These are phyloP conservation scores for Agaricus subrufescens DNA, from an alignment of 768 basidiomycete species.

Conservation along the genomic window DNA sequence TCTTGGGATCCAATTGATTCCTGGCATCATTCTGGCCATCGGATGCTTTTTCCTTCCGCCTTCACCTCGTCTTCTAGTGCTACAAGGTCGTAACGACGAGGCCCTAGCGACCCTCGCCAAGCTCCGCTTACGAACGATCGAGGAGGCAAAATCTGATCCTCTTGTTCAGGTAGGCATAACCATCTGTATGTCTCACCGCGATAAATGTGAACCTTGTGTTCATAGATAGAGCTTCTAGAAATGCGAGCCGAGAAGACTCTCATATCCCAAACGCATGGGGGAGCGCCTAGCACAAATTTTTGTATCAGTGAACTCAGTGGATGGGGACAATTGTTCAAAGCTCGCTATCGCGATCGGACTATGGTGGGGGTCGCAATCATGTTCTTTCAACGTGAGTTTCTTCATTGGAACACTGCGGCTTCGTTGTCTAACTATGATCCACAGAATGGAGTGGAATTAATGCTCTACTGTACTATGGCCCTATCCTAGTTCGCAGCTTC, in stretches of 20 bases:
- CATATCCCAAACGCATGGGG: conserved; percentile 29
- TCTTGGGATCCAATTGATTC: conserved; percentile 64
- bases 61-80: conserved; percentile 56
- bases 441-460: conserved; percentile 88
- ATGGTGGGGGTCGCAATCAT: conserved; percentile 69
- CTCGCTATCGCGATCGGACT: conserved; percentile 55
- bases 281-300: conserved; percentile 13
- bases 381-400: conserved; percentile 73
- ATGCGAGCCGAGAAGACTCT: conserved; percentile 67
- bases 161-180: conserved; percentile 38
- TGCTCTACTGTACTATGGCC: conserved; percentile 79
- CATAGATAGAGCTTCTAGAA: conserved; percentile 67
- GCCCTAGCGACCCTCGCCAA: conserved; percentile 54
- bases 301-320: conserved; percentile 30
- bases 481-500: conserved; percentile 60
- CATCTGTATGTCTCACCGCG: conserved; percentile 3
- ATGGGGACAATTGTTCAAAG: conserved; percentile 56
- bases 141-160: conserved; percentile 45
- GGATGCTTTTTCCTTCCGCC: conserved; percentile 59
- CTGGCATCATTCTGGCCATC: conserved; percentile 59
- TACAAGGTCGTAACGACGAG: conserved; percentile 51
- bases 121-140: conserved; percentile 43
- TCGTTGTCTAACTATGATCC: not conserved
- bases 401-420: not conserved
- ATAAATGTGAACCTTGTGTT: not conserved